A percentile compares a stretch with the other conserved stretches of the same genome.
Conservation (phyloP, 192 early-diverging fungal species). For the Coemansia sp. region DNA sequence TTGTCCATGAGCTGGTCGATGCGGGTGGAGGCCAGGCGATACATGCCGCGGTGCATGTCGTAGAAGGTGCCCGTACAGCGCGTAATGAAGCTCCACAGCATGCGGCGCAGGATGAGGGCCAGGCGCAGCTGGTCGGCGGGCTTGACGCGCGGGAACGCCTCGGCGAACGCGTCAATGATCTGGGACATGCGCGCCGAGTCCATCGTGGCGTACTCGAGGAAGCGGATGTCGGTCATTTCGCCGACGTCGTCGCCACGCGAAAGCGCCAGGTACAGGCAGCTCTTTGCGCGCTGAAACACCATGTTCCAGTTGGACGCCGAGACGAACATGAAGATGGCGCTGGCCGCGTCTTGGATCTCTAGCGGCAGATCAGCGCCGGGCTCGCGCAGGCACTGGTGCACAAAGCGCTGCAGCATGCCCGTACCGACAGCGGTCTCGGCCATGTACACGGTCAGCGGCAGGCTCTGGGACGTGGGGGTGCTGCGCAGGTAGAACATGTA, state of each 20-base stretch:
- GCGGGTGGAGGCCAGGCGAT: constrained; percentile 19
- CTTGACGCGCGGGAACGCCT: constrained; percentile 53
- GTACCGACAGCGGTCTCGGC: constrained; percentile 28
- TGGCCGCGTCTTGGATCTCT: constrained; percentile 80
- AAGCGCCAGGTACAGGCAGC: constrained; percentile 57
- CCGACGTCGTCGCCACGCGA: constrained; percentile 62
- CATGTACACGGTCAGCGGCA: constrained; percentile 22
- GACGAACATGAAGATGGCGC: constrained; percentile 76
- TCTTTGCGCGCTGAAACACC: constrained; percentile 66
- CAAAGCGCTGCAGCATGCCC: constrained; percentile 37
- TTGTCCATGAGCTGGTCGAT: constrained; percentile 33
- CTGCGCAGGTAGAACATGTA: constrained; percentile 35
- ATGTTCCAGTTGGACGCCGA: constrained; percentile 87
- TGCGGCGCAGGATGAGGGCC: constrained; percentile 68
- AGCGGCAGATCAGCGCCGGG: constrained; percentile 30
- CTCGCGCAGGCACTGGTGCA: constrained; percentile 52
- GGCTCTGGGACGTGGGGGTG: constrained; percentile 43
- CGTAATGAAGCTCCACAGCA: constrained; percentile 92
- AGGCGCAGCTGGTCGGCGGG: constrained; percentile 66
- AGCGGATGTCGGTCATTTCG: constrained; percentile 74
- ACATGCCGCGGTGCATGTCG: constrained; percentile 58
- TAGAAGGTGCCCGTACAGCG: constrained; percentile 79
- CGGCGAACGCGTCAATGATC: constrained; percentile 52
- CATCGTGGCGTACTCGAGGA: constrained; percentile 79
- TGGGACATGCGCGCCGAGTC: constrained; percentile 66